Evolutionary conservation across 1,284 basidiomycete genomes (phyloP), one percentile per base, ranked within the genome.

Genomic region (Moniliella sp.): DNA sequence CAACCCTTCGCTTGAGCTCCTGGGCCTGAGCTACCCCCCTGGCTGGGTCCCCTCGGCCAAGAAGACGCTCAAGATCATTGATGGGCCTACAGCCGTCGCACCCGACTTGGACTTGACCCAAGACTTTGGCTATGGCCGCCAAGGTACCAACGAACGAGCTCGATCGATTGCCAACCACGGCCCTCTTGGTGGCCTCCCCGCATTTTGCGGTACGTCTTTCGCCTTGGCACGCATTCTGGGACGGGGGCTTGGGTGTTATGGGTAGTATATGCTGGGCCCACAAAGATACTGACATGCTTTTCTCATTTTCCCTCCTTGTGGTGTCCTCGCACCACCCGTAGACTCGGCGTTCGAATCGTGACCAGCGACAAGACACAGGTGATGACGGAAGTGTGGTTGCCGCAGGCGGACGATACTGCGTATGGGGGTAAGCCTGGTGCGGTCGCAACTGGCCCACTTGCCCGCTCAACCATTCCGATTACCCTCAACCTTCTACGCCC

Each of bases 361-460:
- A 41, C 42, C 1, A 29, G 25, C 26, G 4, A 16, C 13, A 2
- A 42, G 4, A 44, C 42, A 0, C 10, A 18, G 13, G 40, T 35
- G 16, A 31, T 42, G 7, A 29, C 29, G 8, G 42, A 44, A 19
- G 42, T 42, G 8, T 44, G 42, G 42, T 15, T 44, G 3, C 42
- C 34, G 15, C 10, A 40, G 10, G 35, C 31, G 7, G 19, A 16
- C 18, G 25, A 7, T 19, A 31, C 8, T 17, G 12, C 17, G 19
- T 13, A 14, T 13, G n/a, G n/a, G n/a, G n/a, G n/a, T n/a, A n/a
- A n/a, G n/a, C n/a, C n/a, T n/a, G n/a, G n/a, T n/a, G n/a, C n/a
- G n/a, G n/a, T n/a, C n/a, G n/a, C n/a, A n/a, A n/a, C n/a, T n/a
- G 21, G 32, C 5, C n/a, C n/a, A n/a, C n/a, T n/a, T n/a, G n/a